Evolutionary conservation across 176 grass and related monocot species (phyloP).

Genomic region (Phoenix dactylifera): DNA sequence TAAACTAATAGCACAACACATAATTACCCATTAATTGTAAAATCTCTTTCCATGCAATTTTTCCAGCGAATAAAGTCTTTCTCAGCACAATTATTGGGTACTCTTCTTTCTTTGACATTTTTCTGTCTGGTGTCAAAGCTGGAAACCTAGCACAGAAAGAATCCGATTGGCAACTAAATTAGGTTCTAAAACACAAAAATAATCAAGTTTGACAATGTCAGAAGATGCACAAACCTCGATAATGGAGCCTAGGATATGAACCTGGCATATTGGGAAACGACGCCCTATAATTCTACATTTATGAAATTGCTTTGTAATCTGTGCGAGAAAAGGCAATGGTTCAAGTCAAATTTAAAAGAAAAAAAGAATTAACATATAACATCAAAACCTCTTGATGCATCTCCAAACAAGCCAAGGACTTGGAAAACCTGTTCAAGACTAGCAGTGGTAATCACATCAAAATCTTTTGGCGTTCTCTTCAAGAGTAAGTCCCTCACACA

Average conservation of each 20-base stretch:
- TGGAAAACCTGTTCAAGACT: constrained; percentile 60
- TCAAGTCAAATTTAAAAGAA: background rate
- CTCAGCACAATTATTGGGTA: constrained; percentile 25
- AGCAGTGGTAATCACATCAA: constrained; percentile 81
- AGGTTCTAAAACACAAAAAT: constrained; percentile 9
- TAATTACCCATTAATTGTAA: constrained; percentile 78
- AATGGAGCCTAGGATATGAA: constrained; percentile 36
- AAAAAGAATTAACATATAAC: constrained; percentile 2
- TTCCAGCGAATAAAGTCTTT: constrained; percentile 70
- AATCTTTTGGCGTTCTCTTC: constrained; percentile 78
- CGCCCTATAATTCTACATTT: constrained; percentile 48
- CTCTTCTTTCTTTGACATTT: constrained; percentile 20
- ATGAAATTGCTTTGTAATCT: constrained; percentile 51
- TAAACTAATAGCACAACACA: background rate
- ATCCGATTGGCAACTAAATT: constrained; percentile 7
- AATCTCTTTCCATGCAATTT: constrained; percentile 73
- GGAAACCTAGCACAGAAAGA: constrained; percentile 45
- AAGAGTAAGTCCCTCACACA: constrained; percentile 87
- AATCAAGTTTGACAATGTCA: background rate
- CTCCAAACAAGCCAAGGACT: constrained; percentile 1
- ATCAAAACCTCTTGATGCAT: background rate
- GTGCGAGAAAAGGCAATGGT: constrained; percentile 18
- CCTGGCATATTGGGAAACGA: constrained; percentile 62
- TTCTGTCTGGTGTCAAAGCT: constrained; percentile 44
- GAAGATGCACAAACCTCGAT: constrained; percentile 52